Base-by-base conservation (phyloP, 2,329 filamentous ascomycete species). In the Didymella pinodella region DNA sequence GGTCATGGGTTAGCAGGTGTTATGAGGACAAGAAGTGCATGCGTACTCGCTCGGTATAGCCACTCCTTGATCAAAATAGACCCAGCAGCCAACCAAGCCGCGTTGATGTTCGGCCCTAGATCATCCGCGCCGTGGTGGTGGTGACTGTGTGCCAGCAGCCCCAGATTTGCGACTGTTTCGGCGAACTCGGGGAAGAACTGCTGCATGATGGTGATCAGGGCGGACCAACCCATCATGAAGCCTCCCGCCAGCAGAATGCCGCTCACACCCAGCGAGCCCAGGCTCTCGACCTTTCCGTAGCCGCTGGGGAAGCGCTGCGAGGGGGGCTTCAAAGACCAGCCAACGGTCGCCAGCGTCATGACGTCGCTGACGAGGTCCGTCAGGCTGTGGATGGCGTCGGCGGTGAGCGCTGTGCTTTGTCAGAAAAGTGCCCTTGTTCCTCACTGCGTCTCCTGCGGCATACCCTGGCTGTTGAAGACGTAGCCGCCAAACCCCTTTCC, bases 211-310 rank as follows among this genome's bases (percentile, higher is more conserved):
- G 65, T 84, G 74, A 79, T 91, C 85, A 71, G 81, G 79, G 75
- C 90, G 81, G 77, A 82, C 76, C 78, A 87, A 63, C 93, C 93
- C 90, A 99, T 98, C 77, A 96, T 93, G 63, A 97, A 80, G 49
- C 95, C 95, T 62, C 95, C 95, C 47, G 89, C 87, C 2, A 99
- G 85, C 69, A 99, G 83, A 80, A 99, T 90, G 63, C 93, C 89
- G 67, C 93, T 97, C 32, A 99, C 95, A 16, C 94, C 95, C 59
- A 99, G 81, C 22, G 93, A 95, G 20, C 95, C 95, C 73, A 99
- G 80, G 71, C 93, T 97, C 82, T 99, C 95, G n/a, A 99, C 86
- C 81, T 99, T 99, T 74, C 95, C 95, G 75, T 96, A 99, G 1
- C 95, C 95, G 70, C 88, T 87, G 2, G 95, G 95, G 74, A 97